Conservation (phyloP, 495 filamentous ascomycete species). For the Saxophila tyrrhenica region DNA sequence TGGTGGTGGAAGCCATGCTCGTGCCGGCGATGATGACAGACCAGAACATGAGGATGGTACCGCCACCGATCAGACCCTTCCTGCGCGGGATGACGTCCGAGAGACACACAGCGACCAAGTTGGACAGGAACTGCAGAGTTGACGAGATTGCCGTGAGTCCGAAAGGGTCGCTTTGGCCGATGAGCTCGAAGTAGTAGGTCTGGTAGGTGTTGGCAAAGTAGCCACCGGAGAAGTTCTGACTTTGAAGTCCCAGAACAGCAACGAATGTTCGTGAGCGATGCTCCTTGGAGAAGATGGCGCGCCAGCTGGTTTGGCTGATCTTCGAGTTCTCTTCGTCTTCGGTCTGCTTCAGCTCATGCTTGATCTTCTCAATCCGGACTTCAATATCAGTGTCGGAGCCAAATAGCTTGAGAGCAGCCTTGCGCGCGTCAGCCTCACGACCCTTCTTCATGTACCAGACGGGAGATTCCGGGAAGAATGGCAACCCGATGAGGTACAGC, state of each 20-base stretch:
- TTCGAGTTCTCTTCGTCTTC: background rate
- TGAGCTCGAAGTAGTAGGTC: conserved; percentile 3
- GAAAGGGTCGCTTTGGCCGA: conserved; percentile 3
- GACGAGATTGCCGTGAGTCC: conserved; percentile 3
- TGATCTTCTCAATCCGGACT: background rate
- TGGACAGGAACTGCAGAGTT: background rate
- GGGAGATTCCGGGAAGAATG: conserved; percentile 10
- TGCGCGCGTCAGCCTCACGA: background rate
- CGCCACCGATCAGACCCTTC: conserved; percentile 2
- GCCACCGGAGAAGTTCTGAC: conserved; percentile 2
- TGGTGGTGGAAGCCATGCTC: background rate
- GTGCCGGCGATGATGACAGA: background rate
- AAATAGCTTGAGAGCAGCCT: background rate
- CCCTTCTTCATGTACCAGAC: conserved; percentile 6
- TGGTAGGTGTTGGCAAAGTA: conserved; percentile 5
- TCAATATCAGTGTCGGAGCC: background rate
- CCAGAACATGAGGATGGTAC: conserved; percentile 1
- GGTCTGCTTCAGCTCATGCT: background rate
- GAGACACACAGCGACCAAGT: background rate
- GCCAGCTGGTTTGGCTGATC: conserved; percentile 5
- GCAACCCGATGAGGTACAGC: background rate
- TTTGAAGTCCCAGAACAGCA: background rate
- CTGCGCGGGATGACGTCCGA: conserved; percentile 1
- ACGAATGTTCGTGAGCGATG: background rate
- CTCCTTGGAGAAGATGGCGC: conserved; percentile 2